A percentile compares a stretch with the other conserved stretches of the same genome.
Evolutionary conservation across 768 basidiomycete genomes (phyloP).

Genomic region (Lactarius hatsudake): DNA sequence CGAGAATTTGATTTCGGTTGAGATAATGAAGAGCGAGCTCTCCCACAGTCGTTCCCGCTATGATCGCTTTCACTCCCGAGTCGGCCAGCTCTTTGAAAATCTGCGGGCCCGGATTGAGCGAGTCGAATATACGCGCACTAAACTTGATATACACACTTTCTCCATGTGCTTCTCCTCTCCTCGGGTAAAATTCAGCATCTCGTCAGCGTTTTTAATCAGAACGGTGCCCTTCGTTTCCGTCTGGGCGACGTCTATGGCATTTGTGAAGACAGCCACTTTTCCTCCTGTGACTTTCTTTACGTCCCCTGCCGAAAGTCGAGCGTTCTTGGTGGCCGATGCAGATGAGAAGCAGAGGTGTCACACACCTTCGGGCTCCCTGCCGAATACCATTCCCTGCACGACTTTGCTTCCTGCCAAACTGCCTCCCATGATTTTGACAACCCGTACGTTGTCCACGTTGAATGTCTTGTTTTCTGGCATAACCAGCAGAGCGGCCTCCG

Average conservation of each 20-base stretch:
- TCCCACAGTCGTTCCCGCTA: constrained; percentile 90
- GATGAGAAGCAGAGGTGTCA: neutral
- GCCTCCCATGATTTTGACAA: constrained; percentile 98
- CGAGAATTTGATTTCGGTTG: constrained; percentile 88
- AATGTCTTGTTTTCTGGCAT: constrained; percentile 93
- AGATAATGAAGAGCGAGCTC: constrained; percentile 98
- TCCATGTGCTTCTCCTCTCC: constrained; percentile 97
- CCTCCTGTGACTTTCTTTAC: constrained; percentile 80
- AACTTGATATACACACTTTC: constrained; percentile 47
- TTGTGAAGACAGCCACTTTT: constrained; percentile 96
- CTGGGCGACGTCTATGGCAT: constrained; percentile 87
- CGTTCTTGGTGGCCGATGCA: neutral
- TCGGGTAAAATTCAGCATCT: constrained; percentile 94
- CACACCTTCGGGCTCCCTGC: constrained; percentile 89
- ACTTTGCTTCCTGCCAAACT: constrained; percentile 81
- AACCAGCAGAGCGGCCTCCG: constrained; percentile 88
- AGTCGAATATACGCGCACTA: neutral
- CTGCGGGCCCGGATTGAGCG: constrained; percentile 39
- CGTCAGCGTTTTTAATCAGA: constrained; percentile 89
- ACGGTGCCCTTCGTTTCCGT: constrained; percentile 99
- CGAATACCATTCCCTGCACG: constrained; percentile 97
- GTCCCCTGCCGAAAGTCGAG: constrained; percentile 46
- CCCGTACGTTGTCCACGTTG: constrained; percentile 97
- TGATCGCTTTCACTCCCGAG: constrained; percentile 89
- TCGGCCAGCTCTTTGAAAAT: constrained; percentile 97